Percentiles rank a stretch among this genome's conserved stretches.
phyloP scores from a whole-genome alignment of 805 yeast genomes.

The Zygotorulaspora chibaensis region DNA sequence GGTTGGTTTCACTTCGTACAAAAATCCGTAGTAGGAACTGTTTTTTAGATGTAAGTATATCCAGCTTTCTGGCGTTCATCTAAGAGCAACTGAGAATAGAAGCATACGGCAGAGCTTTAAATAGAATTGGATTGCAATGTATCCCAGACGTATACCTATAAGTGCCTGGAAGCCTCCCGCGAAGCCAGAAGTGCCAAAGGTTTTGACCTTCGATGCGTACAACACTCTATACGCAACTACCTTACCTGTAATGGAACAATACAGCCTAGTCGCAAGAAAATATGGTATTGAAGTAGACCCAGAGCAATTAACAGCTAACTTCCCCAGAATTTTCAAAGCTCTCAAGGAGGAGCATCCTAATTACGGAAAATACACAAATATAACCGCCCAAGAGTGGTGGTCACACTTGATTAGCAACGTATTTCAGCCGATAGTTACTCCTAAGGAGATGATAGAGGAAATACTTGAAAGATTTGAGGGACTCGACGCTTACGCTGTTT shows the following conservation, averaged over 20 bases:
- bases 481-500: constrained; percentile 48
- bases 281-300: constrained; percentile 40
- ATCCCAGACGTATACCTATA: constrained; percentile 16
- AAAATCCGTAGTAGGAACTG: background rate
- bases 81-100: too few relatives aligned
- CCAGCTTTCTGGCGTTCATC: background rate
- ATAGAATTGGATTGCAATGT: constrained; percentile 7
- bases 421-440: constrained; percentile 36
- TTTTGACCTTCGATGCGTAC: constrained; percentile 65
- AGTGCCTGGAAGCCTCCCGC: constrained; percentile 10
- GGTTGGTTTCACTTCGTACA: background rate
- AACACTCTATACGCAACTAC: constrained; percentile 60
- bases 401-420: constrained; percentile 41
- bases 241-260: constrained; percentile 50
- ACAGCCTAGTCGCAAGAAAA: constrained; percentile 44
- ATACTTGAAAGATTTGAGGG: constrained; percentile 48
- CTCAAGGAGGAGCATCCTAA: constrained; percentile 48
- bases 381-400: constrained; percentile 56
- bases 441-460: constrained; percentile 41
- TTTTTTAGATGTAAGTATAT: background rate
- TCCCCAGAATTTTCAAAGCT: constrained; percentile 35
- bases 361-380: constrained; percentile 48
- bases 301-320: constrained; percentile 23
- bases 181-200: constrained; percentile 35
- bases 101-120: background rate